A percentile compares a stretch with the other conserved stretches of the same genome.
Evolutionary conservation across 345 rosid genomes (phyloP).

Genomic region (Aethionema arabicum): DNA sequence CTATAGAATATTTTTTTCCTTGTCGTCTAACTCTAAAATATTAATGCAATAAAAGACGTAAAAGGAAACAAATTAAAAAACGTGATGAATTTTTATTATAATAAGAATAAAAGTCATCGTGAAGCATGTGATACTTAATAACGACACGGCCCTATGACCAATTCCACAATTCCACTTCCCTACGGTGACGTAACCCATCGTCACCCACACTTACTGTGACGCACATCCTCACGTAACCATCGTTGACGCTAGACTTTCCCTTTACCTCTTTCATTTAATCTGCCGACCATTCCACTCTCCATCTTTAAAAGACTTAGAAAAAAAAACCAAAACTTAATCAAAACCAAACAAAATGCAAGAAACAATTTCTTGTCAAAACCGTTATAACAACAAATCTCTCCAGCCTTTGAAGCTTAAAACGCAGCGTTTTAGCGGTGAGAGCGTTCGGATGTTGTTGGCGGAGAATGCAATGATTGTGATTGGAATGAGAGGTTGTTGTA

Average conservation of each 20-base stretch:
- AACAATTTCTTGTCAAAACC: slow-evolving; percentile 47
- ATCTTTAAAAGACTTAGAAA: neutral
- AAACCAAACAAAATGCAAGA: slow-evolving; percentile 50
- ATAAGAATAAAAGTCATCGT: slow-evolving; percentile 20
- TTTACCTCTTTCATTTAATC: slow-evolving; percentile 3
- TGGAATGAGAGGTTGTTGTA: slow-evolving; percentile 68
- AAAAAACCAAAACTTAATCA: neutral
- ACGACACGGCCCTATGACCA: slow-evolving; percentile 38
- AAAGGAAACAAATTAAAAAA: neutral
- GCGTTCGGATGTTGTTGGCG: slow-evolving; percentile 41
- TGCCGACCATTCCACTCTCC: no score
- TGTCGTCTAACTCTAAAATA: neutral
- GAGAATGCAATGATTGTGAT: slow-evolving; percentile 66
- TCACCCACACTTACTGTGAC: slow-evolving; percentile 51
- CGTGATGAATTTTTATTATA: slow-evolving; percentile 23
- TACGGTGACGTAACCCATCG: slow-evolving; percentile 43
- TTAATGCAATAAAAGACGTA: slow-evolving; percentile 12
- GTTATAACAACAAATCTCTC: slow-evolving; percentile 24
- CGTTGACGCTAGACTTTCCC: slow-evolving; percentile 57
- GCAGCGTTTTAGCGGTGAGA: slow-evolving; percentile 21
- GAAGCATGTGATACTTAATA: slow-evolving; percentile 28
- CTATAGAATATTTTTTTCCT: no score
- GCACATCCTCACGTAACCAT: slow-evolving; percentile 50
- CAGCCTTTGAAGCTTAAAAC: slow-evolving; percentile 12
- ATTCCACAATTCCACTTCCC: slow-evolving; percentile 43